These are phyloP conservation scores for Sclerotinia minor DNA, from an alignment of 2,329 filamentous ascomycete genomes.

Conservation along the genomic window DNA sequence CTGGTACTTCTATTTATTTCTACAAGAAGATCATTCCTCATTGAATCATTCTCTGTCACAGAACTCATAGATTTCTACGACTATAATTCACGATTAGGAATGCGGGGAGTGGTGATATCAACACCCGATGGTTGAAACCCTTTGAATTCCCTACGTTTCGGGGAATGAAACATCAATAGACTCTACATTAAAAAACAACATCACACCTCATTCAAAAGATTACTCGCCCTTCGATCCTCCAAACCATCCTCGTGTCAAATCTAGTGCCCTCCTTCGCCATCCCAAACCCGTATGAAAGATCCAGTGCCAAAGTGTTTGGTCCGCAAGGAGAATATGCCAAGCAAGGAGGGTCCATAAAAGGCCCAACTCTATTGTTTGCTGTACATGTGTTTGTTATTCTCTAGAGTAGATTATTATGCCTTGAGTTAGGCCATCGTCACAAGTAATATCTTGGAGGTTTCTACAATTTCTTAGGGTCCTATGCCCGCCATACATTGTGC, in stretches of 20 bases:
- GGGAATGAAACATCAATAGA: neutral
- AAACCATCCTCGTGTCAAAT: neutral
- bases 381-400: no score
- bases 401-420: no score
- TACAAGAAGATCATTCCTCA: neutral
- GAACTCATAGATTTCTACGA: neutral
- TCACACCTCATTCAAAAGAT: neutral
- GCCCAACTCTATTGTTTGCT: no score
- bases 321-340: neutral
- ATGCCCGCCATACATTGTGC: no score
- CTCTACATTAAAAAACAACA: neutral
- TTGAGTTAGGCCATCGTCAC: no score
- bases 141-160: neutral
- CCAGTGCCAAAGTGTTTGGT: neutral
- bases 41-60: neutral
- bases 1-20: no score
- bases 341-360: neutral
- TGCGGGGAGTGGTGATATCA: constrained; percentile 1
- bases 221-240: neutral
- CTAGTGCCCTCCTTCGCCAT: neutral
- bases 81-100: neutral
- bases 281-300: neutral
- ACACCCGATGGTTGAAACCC: neutral
- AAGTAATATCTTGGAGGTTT: no score
- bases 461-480: no score